Evolutionary conservation across 176 grass and related monocot species (phyloP), one percentile per base, ranked within the genome.

Genomic region (Rhipidocladum racemiflorum): DNA sequence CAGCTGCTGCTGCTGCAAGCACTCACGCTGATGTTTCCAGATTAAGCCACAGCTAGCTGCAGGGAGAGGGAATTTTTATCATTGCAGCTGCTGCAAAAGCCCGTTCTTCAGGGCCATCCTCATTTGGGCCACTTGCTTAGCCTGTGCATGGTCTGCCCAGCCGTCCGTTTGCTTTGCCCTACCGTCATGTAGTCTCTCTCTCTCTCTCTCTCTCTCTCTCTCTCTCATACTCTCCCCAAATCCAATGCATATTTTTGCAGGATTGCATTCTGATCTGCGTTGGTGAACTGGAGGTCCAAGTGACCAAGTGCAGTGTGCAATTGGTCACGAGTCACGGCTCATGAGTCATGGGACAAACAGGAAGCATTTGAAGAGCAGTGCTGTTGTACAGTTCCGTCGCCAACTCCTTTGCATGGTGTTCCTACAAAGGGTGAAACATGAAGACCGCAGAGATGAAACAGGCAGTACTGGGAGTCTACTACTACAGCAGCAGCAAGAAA

Each of bases 81-180:
- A 75, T 80, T 89, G 87, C 76, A 69, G 76, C 62, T 16, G 87
- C 70, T 53, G 81, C 50, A 1, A 82, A 90, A 78, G 73, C 79
- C 84, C 78, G 72, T 82, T 89, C 71, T 86, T 86, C 73, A 82
- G 78, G 72, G 53, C 70, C 70, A 70, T 75, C 63, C 72, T 36
- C 59, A 23, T 64, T 43, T 18, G 55, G 49, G 76, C 70, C 80
- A 73, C 75, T 76, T 61, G 40, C 64, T 27, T 70, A 48, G 54
- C 35, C n/a, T 40, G 29, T 23, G 53, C 20, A 10, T 23, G 53
- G 21, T 57, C 54, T 57, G n/a, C n/a, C 54, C 9, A n/a, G 3
- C 3, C 54, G 54, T 11, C n/a, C 9, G 54, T 24, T 24, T 23
- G 28, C 20, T 32, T 70, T 32, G 70, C 30, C 38, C 32, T 61